A percentile compares a stretch with the other conserved stretches of the same genome.
phyloP scores from a whole-genome alignment of 202 grass and related monocot genomes.

The Bolboschoenoplectus hybrid region DNA sequence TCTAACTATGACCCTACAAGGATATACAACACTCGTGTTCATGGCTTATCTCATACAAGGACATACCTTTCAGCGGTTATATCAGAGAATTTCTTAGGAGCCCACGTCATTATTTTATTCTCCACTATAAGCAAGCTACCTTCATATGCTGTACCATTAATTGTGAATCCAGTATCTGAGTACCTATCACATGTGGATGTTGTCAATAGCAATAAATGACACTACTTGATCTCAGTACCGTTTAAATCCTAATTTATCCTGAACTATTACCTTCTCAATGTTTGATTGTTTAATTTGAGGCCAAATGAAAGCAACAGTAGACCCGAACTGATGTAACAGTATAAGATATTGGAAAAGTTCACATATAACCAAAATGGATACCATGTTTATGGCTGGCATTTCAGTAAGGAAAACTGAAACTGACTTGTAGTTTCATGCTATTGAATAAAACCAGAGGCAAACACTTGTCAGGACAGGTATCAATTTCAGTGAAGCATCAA shows the following conservation, averaged over 20 bases:
- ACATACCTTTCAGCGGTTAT: conserved; percentile 85
- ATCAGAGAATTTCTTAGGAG: conserved; percentile 73
- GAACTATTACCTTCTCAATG: background rate
- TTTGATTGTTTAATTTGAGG: background rate
- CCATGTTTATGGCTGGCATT: background rate
- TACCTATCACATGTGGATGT: conserved; percentile 56
- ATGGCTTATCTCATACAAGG: background rate
- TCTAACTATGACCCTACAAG: background rate
- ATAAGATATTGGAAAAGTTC: background rate
- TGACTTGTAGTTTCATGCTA: background rate
- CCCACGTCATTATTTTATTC: conserved; percentile 89
- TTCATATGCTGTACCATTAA: conserved; percentile 80
- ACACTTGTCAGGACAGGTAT: background rate
- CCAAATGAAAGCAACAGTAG: background rate
- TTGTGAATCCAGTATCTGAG: conserved; percentile 82
- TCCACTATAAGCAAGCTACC: conserved; percentile 91
- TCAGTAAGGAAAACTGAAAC: background rate
- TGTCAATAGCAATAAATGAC: background rate
- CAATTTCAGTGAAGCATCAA: background rate
- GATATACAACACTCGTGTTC: background rate
- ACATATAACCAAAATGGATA: background rate
- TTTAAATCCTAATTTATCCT: background rate
- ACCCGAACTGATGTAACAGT: background rate
- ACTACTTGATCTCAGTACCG: background rate
- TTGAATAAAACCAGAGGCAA: conserved; percentile 1